Percentiles rank a stretch among this genome's conserved stretches.
phyloP scores from a whole-genome alignment of 306 rosid species.

The Acmispon strigosus region DNA sequence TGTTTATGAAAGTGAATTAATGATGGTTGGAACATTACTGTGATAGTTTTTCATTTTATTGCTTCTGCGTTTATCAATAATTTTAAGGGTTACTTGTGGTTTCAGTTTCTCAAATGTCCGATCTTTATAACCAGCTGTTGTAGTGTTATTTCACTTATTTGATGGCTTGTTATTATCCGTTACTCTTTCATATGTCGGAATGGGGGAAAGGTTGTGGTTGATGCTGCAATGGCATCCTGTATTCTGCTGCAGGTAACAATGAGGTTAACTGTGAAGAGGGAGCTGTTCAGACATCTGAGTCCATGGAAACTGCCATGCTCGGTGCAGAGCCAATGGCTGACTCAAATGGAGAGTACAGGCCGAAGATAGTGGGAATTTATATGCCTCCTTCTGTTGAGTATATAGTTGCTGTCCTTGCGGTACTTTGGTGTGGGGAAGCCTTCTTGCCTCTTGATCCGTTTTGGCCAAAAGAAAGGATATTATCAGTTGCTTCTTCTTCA shows the following conservation, averaged over 20 bases:
- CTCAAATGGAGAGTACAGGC: slow-evolving; percentile 23
- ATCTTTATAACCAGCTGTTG: no score
- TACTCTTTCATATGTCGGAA: background rate
- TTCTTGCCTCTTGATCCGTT: slow-evolving; percentile 81
- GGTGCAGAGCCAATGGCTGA: slow-evolving; percentile 22
- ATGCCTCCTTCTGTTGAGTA: slow-evolving; percentile 78
- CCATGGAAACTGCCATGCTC: background rate
- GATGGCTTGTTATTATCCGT: background rate
- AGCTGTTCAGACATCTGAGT: slow-evolving; percentile 9
- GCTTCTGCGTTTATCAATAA: background rate
- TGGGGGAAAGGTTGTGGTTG: background rate
- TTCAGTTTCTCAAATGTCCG: background rate
- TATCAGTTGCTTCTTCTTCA: slow-evolving; percentile 46
- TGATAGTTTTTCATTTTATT: background rate
- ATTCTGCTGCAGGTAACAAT: slow-evolving; percentile 24
- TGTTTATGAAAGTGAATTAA: no score
- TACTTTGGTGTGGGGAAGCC: slow-evolving; percentile 66
- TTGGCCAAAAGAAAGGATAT: slow-evolving; percentile 68
- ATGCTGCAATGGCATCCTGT: background rate
- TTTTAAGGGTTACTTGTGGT: background rate
- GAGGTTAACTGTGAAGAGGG: background rate
- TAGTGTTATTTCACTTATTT: no score
- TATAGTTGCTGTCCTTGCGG: slow-evolving; percentile 67
- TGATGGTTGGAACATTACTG: background rate
- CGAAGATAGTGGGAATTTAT: slow-evolving; percentile 69